Base-by-base conservation (phyloP, 179 eudicot species). In the Camellia oleifera region DNA sequence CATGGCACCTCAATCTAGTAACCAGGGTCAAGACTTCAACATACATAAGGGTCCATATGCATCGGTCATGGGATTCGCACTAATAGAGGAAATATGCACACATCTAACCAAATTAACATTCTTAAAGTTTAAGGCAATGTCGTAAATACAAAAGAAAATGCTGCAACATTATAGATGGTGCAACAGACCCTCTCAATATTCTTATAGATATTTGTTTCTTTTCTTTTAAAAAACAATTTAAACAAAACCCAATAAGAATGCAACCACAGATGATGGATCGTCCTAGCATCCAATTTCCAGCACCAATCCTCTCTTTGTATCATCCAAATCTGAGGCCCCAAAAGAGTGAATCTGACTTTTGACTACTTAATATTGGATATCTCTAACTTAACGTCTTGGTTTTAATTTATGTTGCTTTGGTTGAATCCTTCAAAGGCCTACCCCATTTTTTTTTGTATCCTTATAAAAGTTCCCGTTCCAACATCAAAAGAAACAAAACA, bases 351-450 rank as follows among this genome's bases (percentile, higher is more conserved):
- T 48, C 57, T 4, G 15, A 12, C 5, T 11, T 54, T 18, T 71
- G 45, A 72, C 12, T 48, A 46, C 10, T 50, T 72, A 57, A 72
- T 8, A 50, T 3, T 12, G n/a, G 46, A 69, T 32, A 17, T 44
- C n/a, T 69, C 53, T 45, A 13, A 69, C 75, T n/a, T 18, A 50
- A 71, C 11, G n/a, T 72, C 75, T 54, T 54, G 45, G 40, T 72
- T 53, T 11, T 6, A 53, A 11, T 53, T 52, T 48, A 20, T 10
- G 60, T 20, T 11, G 18, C 18, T 5, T 13, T 23, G 12, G 0
- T 52, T 53, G 57, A 54, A 23, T 54, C 62, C 46, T 72, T 72
- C 46, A 13, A 53, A 72, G 76, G 13, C 18, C 4, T 5, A 50
- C 52, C 23, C n/a, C 40, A 20, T 15, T 18, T 48, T 48, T 7